A percentile compares a stretch with the other conserved stretches of the same genome.
phyloP scores from a whole-genome alignment of 306 rosid species.

The Fragaria nilgerrensis region DNA sequence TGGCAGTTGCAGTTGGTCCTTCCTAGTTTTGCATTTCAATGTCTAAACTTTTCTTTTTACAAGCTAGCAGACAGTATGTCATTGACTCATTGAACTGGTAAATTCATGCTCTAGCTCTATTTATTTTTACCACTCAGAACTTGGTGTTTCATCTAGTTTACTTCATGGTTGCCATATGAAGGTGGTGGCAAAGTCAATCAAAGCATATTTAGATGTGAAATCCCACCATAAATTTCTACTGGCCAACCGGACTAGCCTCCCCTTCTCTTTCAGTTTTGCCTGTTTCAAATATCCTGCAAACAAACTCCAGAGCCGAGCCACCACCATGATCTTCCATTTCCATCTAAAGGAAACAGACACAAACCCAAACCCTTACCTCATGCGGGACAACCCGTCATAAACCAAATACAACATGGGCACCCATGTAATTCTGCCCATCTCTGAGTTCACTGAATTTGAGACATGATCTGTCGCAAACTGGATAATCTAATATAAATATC shows the following conservation, averaged over 20 bases:
- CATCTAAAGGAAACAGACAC: not conserved
- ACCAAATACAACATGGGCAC: not conserved
- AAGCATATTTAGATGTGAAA: no score
- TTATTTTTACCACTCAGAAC: no score
- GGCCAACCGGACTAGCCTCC: not conserved
- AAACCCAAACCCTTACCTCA: not conserved
- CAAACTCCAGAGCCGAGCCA: not conserved
- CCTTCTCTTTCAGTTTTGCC: not conserved
- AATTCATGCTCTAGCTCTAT: no score
- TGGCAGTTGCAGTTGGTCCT: no score
- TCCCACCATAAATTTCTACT: not conserved
- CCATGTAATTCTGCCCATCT: not conserved
- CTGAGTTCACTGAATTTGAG: constrained; percentile 13
- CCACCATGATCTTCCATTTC: not conserved
- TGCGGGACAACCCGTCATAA: not conserved
- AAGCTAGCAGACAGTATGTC: no score
- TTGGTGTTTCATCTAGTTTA: no score
- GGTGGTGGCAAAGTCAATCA: no score
- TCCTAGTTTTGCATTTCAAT: no score
- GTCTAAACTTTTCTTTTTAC: no score
- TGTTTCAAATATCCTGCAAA: not conserved
- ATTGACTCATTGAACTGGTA: no score
- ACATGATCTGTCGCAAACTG: not conserved
- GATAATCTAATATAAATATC: not conserved
- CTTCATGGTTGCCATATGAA: no score